Evolutionary conservation across 495 filamentous ascomycete genomes (phyloP).

Genomic region (Penicillium angulare): DNA sequence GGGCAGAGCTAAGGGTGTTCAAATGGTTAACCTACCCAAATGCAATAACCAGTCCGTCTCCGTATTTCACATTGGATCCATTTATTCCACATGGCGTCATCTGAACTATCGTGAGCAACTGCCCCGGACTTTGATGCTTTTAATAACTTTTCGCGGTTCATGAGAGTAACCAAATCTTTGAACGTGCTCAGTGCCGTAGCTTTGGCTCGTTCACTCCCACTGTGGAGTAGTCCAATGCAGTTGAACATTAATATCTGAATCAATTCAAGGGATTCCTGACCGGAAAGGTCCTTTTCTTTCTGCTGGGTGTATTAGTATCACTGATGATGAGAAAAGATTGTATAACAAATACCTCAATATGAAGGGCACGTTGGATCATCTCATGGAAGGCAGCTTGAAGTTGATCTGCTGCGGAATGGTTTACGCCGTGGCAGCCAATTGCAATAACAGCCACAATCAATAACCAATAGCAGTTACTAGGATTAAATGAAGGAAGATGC

Average conservation of each 20-base stretch:
- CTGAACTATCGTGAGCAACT: slow-evolving; percentile 4
- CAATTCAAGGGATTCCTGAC: slow-evolving; percentile 29
- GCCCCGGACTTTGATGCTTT: background rate
- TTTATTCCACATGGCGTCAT: slow-evolving; percentile 20
- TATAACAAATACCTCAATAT: slow-evolving; percentile 29
- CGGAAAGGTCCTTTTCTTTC: slow-evolving; percentile 26
- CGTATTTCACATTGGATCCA: slow-evolving; percentile 37
- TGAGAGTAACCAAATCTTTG: slow-evolving; percentile 33
- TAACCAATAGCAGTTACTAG: slow-evolving; percentile 42
- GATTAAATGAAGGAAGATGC: slow-evolving; percentile 41
- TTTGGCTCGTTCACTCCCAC: slow-evolving; percentile 28
- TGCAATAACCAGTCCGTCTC: slow-evolving; percentile 43
- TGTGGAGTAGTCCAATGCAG: slow-evolving; percentile 43
- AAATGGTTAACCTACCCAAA: slow-evolving; percentile 36
- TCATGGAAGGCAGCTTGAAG: slow-evolving; percentile 41
- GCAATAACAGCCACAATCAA: slow-evolving; percentile 42
- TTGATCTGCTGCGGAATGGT: slow-evolving; percentile 23
- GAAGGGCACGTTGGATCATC: slow-evolving; percentile 41
- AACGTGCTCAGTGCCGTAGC: slow-evolving; percentile 26
- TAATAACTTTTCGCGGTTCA: slow-evolving; percentile 24
- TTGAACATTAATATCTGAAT: slow-evolving; percentile 39
- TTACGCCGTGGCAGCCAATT: slow-evolving; percentile 43
- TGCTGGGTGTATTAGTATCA: no score
- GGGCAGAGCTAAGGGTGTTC: background rate
- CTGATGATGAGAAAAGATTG: background rate